A percentile compares a stretch with the other conserved stretches of the same genome.
Evolutionary conservation across 495 filamentous ascomycete genomes (phyloP).

Genomic region (Aspergillus kassunensis): DNA sequence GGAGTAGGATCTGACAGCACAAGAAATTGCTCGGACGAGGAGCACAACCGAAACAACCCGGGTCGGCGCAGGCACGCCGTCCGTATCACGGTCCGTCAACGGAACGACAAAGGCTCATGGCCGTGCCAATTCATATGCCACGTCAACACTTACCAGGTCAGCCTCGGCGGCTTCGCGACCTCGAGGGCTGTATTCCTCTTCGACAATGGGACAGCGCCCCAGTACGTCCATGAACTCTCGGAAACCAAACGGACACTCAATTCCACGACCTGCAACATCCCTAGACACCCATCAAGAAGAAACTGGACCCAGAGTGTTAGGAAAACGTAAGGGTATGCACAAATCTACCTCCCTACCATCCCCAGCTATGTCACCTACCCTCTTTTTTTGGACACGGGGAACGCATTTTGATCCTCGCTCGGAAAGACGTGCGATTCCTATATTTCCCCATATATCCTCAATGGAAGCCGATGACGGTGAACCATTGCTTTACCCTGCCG

Average conservation of each 20-base stretch:
- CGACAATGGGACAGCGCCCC: constrained; percentile 52
- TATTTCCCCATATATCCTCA: constrained; percentile 3
- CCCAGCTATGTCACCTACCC: constrained; percentile 19
- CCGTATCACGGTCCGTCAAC: constrained; percentile 23
- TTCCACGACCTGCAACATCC: constrained; percentile 55
- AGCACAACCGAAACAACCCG: constrained; percentile 44
- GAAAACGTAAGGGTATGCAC: constrained; percentile 70
- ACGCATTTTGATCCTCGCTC: constrained; percentile 13
- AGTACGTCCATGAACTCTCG: constrained; percentile 43
- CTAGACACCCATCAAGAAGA: constrained; percentile 54
- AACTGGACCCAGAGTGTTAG: constrained; percentile 37
- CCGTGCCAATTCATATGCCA: constrained; percentile 41
- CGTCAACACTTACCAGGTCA: constrained; percentile 40
- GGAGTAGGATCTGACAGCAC: constrained; percentile 37
- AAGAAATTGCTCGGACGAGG: constrained; percentile 55
- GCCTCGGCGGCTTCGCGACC: constrained; percentile 48
- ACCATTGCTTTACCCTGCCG: constrained; percentile 3
- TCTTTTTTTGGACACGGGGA: constrained; percentile 22
- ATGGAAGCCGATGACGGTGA: constrained; percentile 1
- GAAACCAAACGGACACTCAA: constrained; percentile 40
- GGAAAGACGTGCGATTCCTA: not conserved
- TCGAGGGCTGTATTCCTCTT: constrained; percentile 45
- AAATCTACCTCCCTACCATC: constrained; percentile 26
- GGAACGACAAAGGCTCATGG: constrained; percentile 36
- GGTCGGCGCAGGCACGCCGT: constrained; percentile 32